A percentile compares a stretch with the other conserved stretches of the same genome.
These are phyloP conservation scores for Pelargonium australe DNA, from an alignment of 441 rosid species.

Conservation along the genomic window DNA sequence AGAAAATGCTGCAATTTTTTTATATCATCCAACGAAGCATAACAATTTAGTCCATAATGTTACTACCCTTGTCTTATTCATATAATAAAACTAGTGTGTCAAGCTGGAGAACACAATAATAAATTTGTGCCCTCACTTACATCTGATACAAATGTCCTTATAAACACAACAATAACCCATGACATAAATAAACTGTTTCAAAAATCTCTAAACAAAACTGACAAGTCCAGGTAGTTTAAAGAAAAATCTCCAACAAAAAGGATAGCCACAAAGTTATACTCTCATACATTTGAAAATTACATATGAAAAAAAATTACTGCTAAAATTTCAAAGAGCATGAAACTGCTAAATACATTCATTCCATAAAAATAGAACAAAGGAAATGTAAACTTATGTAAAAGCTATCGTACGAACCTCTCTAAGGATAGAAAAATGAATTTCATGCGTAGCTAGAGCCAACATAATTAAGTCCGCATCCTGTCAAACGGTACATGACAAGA, in stretches of 20 bases:
- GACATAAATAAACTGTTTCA: neutral
- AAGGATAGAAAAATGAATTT: conserved; percentile 91
- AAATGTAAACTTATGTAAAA: neutral
- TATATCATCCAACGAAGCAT: neutral
- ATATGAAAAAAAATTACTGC: neutral
- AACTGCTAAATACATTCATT: neutral
- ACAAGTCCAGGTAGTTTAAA: neutral
- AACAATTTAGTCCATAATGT: neutral
- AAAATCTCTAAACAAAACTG: neutral
- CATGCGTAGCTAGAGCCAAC: conserved; percentile 96
- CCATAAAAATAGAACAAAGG: neutral
- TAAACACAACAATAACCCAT: neutral
- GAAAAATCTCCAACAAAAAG: neutral
- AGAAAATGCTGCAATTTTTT: neutral
- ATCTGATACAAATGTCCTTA: neutral
- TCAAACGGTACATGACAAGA: conserved; percentile 22
- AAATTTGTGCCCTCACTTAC: neutral
- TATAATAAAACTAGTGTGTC: neutral
- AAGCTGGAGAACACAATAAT: neutral
- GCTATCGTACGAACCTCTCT: conserved; percentile 61
- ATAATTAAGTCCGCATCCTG: conserved; percentile 98
- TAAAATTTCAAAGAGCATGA: neutral
- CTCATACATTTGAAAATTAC: conserved; percentile 2
- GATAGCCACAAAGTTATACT: neutral
- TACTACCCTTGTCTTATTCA: neutral